Evolutionary conservation across 257 asterid species (phyloP), one percentile per base, ranked within the genome.

Genomic region (Solanum corneliomulleri): DNA sequence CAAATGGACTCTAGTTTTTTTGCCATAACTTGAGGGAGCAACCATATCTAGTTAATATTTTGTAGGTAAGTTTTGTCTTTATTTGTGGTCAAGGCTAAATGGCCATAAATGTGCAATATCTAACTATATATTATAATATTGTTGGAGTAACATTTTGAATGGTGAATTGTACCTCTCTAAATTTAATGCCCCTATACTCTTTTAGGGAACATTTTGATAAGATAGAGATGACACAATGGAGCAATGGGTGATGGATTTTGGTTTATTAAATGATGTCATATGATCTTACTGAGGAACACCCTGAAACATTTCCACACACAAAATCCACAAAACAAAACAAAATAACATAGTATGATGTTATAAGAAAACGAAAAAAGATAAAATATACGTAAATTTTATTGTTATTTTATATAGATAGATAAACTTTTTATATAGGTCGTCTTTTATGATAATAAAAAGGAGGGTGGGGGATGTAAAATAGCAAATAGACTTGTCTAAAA

Each of bases 131-230:
- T 75, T 71, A 82, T 37, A 72, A 37, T 74, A 69, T 49, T 89
- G 85, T 86, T 64, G 37, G 86, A 86, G 60, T 60, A 87, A 84
- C 89, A 86, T 91, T 91, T 90, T 90, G 90, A 47, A 47, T 47
- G 68, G 92, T 90, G 93, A 89, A 87, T 37, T 80, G 90, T 89
- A 88, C 87, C 83, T 90, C 90, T 87, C 88, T 85, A 86, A 86
- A 91, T 89, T 93, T 83, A 94, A 89, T 91, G 96, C 86, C 81
- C 49, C 81, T 41, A 88, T 90, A 86, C 44, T 87, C 89, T 82
- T 92, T 92, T 86, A 87, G 94, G 95, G 94, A 91, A 92, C 94
- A 94, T 90, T 68, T 74, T 41, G 58, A 41, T 58, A 88, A 86
- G 88, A 88, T 60, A 86, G 94, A 91, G 91, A 87, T 85, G 93